A percentile compares a stretch with the other conserved stretches of the same genome.
Conservation (phyloP, 2,329 filamentous ascomycete species). For the Dichotomopilus funicola region DNA sequence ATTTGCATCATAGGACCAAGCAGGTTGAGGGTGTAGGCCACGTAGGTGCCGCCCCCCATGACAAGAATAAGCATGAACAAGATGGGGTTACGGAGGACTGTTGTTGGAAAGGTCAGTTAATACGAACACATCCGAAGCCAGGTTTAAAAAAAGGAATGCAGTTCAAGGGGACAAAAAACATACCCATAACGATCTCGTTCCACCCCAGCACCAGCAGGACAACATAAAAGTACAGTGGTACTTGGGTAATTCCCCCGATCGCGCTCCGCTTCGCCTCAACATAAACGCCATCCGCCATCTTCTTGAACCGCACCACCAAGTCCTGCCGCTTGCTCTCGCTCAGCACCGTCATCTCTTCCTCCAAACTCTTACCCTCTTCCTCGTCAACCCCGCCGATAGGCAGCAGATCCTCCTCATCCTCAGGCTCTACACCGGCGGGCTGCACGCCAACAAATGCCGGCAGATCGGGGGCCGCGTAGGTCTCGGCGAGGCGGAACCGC, state of each 20-base stretch:
- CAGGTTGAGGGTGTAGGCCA: constrained; percentile 89
- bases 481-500: constrained; percentile 70
- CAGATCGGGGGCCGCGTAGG: constrained; percentile 72
- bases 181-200: constrained; percentile 95
- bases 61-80: constrained; percentile 87
- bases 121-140: neutral
- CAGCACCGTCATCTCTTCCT: constrained; percentile 95
- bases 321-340: constrained; percentile 86
- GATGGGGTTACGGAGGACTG: constrained; percentile 87
- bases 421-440: constrained; percentile 65
- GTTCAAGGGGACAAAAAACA: constrained; percentile 32
- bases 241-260: constrained; percentile 88
- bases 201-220: constrained; percentile 87
- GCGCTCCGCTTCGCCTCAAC: constrained; percentile 96
- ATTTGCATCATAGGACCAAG: constrained; percentile 96
- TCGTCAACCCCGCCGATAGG: constrained; percentile 94
- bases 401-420: constrained; percentile 82
- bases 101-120: constrained; percentile 6
- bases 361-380: constrained; percentile 86
- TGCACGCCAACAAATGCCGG: constrained; percentile 75
- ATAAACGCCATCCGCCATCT: constrained; percentile 94
- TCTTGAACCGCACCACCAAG: constrained; percentile 91
- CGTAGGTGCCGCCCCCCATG: constrained; percentile 67
- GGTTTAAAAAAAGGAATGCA: neutral
- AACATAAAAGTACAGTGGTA: constrained; percentile 91